Base-by-base conservation (phyloP, 164 flowering plant genomes). In the Magnolia kwangsiensis region DNA sequence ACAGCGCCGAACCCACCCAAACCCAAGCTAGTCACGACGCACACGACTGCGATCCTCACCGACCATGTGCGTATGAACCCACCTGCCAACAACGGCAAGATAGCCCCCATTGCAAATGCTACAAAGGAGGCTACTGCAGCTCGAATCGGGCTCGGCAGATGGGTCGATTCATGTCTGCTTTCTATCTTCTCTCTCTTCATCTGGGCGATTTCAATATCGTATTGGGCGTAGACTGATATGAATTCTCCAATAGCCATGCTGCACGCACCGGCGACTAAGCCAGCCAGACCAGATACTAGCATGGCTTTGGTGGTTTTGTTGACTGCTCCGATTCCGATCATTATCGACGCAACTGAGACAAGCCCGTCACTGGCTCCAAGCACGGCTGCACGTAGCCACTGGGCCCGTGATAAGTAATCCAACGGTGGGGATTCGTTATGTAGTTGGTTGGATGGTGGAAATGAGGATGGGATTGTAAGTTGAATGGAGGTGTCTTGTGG, bases 201-300 rank as follows among this genome's bases (percentile, higher is more conserved):
- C 63, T 82, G 80, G 63, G 82, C 82, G 59, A 79, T n/a, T 69
- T 82, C 82, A 5, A 82, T 82, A 31, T 82, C 84, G 6, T 74
- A 27, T 55, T 82, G 84, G 1, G 84, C 79, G 73, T 82, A 82
- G 19, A 82, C 82, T 18, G 84, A 82, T 1, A 79, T 80, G 63
- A 74, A 82, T 77, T 79, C 84, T 8, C 82, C 82, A 1, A 79
- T 82, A 9, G 84, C 84, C 84, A 82, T 79, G 49, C 84, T 82
- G 67, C 84, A 82, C 8, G 84, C 82, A 0, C 84, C 84, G n/a
- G 82, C 80, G 18, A 82, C 76, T 8, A 79, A 69, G 20, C 84
- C 84, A 4, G 82, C 78, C 18, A 82, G 61, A 18, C 84, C 84
- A 4, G 80, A 66, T 4, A 82, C 55, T 19, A 79, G 74, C 84